phyloP scores from a whole-genome alignment of 179 eudicot genomes.

The Beta lomatogona region DNA sequence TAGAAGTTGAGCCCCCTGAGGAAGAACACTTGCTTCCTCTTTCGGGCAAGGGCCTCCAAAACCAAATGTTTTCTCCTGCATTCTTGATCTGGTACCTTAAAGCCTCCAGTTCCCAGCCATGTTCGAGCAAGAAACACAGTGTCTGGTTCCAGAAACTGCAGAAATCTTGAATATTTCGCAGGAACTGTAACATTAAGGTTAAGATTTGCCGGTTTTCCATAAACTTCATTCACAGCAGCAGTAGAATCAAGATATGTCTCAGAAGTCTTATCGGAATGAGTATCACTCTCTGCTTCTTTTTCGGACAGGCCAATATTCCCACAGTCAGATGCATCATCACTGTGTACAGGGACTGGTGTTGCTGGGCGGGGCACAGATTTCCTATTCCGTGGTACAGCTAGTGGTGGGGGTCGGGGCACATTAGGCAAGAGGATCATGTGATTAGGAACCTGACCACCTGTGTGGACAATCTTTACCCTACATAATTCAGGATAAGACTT shows the following conservation, averaged over 20 bases:
- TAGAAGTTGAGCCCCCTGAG: slow-evolving; percentile 35
- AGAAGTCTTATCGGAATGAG: slow-evolving; percentile 19
- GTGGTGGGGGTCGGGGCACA: slow-evolving; percentile 27
- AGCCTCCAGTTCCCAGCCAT: slow-evolving; percentile 42
- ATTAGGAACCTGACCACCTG: slow-evolving; percentile 38
- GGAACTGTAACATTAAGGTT: not conserved
- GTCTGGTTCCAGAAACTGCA: slow-evolving; percentile 42
- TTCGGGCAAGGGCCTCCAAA: slow-evolving; percentile 39
- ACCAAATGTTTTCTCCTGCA: slow-evolving; percentile 36
- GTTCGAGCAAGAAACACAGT: slow-evolving; percentile 39
- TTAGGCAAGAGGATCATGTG: slow-evolving; percentile 47
- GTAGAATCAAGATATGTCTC: slow-evolving; percentile 16
- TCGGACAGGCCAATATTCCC: not conserved
- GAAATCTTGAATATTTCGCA: slow-evolving; percentile 20
- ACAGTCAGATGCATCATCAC: slow-evolving; percentile 10
- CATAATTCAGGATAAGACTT: slow-evolving; percentile 37
- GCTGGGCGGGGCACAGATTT: slow-evolving; percentile 5
- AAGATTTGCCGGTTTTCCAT: slow-evolving; percentile 7
- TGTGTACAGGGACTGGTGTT: not conserved
- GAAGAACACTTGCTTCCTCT: slow-evolving; percentile 41
- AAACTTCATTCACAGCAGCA: slow-evolving; percentile 8
- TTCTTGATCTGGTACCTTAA: slow-evolving; percentile 26
- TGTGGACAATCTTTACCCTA: slow-evolving; percentile 29
- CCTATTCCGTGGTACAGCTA: slow-evolving; percentile 18
- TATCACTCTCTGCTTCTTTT: slow-evolving; percentile 22